Percentiles rank a stretch among this genome's conserved stretches.
phyloP scores from a whole-genome alignment of 2,329 filamentous ascomycete genomes.

The Orbilia oligospora region DNA sequence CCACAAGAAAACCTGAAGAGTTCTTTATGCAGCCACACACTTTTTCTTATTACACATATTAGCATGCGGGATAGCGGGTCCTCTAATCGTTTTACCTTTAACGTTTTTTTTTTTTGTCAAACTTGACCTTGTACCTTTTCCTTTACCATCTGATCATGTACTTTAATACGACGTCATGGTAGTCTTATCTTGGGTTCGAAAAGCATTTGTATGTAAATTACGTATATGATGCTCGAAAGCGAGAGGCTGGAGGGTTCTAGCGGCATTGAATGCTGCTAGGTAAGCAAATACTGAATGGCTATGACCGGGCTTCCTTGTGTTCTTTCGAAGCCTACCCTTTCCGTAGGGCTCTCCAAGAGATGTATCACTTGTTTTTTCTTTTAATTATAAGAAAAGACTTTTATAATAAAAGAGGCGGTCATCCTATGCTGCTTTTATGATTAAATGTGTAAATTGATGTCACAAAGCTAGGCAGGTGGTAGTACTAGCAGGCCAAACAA shows the following conservation, averaged over 20 bases:
- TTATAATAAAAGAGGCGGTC: too few species aligned
- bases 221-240: background rate
- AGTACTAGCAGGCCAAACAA: background rate
- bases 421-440: too few species aligned
- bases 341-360: too few species aligned
- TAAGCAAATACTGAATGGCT: background rate
- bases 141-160: conserved; percentile 9
- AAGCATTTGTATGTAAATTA: background rate
- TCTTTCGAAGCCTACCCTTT: background rate
- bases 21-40: background rate
- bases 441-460: conserved; percentile 17
- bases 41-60: conserved; percentile 13
- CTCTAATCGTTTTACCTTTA: background rate
- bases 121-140: background rate
- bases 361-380: too few species aligned
- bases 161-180: background rate
- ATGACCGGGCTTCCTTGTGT: background rate
- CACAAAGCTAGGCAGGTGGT: background rate
- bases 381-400: too few species aligned
- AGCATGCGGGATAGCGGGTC: conserved; percentile 25
- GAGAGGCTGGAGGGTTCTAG: background rate
- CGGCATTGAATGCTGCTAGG: conserved; percentile 10
- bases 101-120: background rate
- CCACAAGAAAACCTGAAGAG: background rate
- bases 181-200: background rate